These are phyloP conservation scores for Phyllosticta paracitricarpa DNA, from an alignment of 2,329 filamentous ascomycete genomes.

Conservation along the genomic window DNA sequence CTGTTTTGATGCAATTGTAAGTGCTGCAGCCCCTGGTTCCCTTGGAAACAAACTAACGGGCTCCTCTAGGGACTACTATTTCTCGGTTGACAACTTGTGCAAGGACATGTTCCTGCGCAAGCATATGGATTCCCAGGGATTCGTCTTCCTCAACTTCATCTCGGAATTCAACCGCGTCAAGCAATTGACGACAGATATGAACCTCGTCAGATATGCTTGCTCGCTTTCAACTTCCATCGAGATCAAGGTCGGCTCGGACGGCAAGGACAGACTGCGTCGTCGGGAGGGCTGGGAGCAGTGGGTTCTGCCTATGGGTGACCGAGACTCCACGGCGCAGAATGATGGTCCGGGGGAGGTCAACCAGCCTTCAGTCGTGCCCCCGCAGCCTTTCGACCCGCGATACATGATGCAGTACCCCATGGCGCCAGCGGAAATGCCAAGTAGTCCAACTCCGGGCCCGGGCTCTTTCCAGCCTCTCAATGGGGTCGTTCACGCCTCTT, in stretches of 20 bases:
- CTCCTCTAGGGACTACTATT: constrained; percentile 74
- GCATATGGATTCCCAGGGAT: constrained; percentile 93
- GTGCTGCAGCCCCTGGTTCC: constrained; percentile 14
- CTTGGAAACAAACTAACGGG: constrained; percentile 15
- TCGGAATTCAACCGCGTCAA: constrained; percentile 80
- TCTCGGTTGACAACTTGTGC: constrained; percentile 89
- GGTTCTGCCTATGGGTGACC: constrained; percentile 60
- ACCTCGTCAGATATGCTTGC: constrained; percentile 65
- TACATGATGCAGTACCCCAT: constrained; percentile 17
- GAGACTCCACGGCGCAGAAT: constrained; percentile 64
- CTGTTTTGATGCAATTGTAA: constrained; percentile 52
- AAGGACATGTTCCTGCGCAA: constrained; percentile 83
- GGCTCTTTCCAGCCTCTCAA: constrained; percentile 8
- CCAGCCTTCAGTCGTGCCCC: constrained; percentile 30
- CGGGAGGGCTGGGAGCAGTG: constrained; percentile 71
- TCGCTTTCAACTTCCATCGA: constrained; percentile 65
- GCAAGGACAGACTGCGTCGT: constrained; percentile 66
- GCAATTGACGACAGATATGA: constrained; percentile 59
- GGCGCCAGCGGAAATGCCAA: background rate
- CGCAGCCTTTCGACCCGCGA: constrained; percentile 24
- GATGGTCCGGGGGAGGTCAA: constrained; percentile 50
- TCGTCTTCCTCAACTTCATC: constrained; percentile 71
- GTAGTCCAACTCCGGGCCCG: background rate
- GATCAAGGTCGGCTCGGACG: constrained; percentile 63
- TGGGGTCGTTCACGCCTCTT: constrained; percentile 2